Base-by-base conservation (phyloP, 2,329 filamentous ascomycete genomes). In the Botrytis pseudocinerea region DNA sequence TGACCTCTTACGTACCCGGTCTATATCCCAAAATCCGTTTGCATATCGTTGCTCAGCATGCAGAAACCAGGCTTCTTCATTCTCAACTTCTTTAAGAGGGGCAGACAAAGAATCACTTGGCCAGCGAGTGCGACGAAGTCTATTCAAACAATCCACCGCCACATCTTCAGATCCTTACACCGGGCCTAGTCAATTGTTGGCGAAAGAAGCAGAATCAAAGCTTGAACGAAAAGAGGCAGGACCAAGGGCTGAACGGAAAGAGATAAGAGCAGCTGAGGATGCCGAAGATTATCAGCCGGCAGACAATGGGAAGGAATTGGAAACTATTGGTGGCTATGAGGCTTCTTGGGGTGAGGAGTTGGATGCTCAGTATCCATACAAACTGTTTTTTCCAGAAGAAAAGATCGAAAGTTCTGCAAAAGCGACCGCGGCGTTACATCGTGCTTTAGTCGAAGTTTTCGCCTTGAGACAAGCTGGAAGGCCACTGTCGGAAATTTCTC, bases 371-470 rank as follows among this genome's bases (percentile, higher is more conserved):
- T 82, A 87, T 80, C 72, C 76, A 42, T 86, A 84, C 75, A 73
- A 77, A 65, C 81, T 83, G 18, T 85, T 86, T 76, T 77, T 83
- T 73, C 79, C 82, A 18, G 75, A 77, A 59, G 79, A 82, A 59
- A 82, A 80, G 71, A 74, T 82, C 59, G 79, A 77, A 9, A 79
- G 83, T 70, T 76, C 77, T 16, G 78, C 81, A 10, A 79, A 83
- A 42, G 75, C 85, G 71, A 77, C 82, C 59, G 81, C 78, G 61
- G 83, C 85, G 46, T 83, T 90, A 59, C 87, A 88, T 75, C 85
- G 87, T 74, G 85, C 88, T 6, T 82, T 87, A 18, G 85, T 90
- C 8, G 89, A 91, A 78, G 80, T 88, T 7, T 85, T 85, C 74
- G 81, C 87, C 4, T 80, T 89, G 79, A 82, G 82, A 74, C 79